These are phyloP conservation scores for Fennellomyces sp. DNA, from an alignment of 371 early-diverging fungal species.

Conservation along the genomic window DNA sequence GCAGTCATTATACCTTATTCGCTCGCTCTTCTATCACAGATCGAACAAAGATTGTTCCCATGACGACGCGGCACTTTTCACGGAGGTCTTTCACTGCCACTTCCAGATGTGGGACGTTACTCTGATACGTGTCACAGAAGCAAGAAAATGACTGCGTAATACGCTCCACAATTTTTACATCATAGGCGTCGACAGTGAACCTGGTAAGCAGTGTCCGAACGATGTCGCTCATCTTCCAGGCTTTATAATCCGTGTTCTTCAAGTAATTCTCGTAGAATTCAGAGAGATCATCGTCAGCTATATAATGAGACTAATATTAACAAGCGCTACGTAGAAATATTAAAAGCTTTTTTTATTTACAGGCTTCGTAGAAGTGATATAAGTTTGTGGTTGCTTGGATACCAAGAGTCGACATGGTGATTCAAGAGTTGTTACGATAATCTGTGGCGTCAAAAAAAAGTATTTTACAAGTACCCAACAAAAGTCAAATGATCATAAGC, in stretches of 20 bases:
- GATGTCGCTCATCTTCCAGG: background rate
- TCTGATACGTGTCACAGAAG: background rate
- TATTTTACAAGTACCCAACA: no score
- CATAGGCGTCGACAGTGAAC: background rate
- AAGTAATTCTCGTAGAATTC: background rate
- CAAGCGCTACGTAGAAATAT: no score
- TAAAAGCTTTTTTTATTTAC: no score
- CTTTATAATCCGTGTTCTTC: background rate
- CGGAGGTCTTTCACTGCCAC: background rate
- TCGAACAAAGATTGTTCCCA: background rate
- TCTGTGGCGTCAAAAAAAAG: no score
- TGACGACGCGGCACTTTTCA: background rate
- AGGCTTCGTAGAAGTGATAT: no score
- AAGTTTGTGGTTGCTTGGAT: no score
- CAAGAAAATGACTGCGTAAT: background rate
- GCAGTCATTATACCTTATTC: background rate
- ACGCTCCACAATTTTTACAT: background rate
- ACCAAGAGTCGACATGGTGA: no score
- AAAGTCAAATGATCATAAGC: no score
- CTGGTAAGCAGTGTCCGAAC: background rate
- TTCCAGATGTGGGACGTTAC: background rate
- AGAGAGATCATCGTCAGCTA: no score
- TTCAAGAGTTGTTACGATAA: no score
- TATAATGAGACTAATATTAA: no score
- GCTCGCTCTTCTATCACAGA: background rate